Evolutionary conservation across 2,329 filamentous ascomycete species (phyloP).

Genomic region (Cryphonectria naterciae): DNA sequence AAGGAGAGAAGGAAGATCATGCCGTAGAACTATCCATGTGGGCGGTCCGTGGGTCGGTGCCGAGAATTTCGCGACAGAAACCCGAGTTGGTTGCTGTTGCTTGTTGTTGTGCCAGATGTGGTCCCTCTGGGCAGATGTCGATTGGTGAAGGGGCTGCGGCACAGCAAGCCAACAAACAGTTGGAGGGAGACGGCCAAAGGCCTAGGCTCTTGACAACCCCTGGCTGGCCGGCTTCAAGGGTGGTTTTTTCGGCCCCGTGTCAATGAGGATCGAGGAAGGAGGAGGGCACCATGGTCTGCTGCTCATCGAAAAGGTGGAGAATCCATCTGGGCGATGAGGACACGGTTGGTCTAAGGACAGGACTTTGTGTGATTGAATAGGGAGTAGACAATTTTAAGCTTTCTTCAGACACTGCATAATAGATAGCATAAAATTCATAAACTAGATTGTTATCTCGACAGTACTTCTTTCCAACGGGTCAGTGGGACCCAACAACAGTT

Average conservation of each 20-base stretch:
- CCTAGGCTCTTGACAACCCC: neutral
- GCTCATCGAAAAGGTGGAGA: neutral
- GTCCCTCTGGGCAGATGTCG: neutral
- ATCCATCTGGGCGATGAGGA: neutral
- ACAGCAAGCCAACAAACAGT: neutral
- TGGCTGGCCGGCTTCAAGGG: neutral
- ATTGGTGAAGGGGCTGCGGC: neutral
- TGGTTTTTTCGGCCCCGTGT: neutral
- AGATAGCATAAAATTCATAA: neutral
- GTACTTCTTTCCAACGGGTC: neutral
- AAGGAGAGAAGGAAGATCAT: neutral
- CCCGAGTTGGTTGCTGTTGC: neutral
- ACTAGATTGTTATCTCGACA: neutral
- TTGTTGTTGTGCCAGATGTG: neutral
- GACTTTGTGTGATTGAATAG: neutral
- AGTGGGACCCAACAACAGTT: conserved; percentile 1
- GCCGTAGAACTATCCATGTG: neutral
- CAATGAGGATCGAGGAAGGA: neutral
- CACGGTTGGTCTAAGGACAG: neutral
- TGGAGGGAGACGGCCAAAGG: neutral
- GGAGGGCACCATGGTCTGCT: neutral
- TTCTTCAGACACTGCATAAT: neutral
- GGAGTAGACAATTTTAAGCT: neutral
- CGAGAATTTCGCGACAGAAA: too few species aligned
- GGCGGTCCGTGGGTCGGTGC: neutral